phyloP scores from a whole-genome alignment of 768 basidiomycete species.

The Lactarius vividus region DNA sequence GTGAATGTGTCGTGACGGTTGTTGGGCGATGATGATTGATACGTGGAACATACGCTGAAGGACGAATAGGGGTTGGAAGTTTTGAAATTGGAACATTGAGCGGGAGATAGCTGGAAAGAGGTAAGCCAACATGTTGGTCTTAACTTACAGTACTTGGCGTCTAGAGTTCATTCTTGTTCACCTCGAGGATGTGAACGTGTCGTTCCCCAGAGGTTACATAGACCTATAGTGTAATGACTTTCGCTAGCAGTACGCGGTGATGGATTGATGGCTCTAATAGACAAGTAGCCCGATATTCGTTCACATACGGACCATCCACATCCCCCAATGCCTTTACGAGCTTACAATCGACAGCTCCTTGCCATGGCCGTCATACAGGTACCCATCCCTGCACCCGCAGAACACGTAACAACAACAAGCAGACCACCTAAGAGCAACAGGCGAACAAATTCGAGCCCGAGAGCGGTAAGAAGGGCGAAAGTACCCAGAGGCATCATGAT shows the following conservation, averaged over 20 bases:
- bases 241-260: slow-evolving; percentile 63
- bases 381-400: background rate
- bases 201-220: slow-evolving; percentile 72
- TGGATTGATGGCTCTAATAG: too few relatives aligned
- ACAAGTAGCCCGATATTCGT: too few relatives aligned
- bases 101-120: too few relatives aligned
- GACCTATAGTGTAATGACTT: slow-evolving; percentile 38
- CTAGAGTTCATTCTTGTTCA: slow-evolving; percentile 39
- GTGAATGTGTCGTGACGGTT: slow-evolving; percentile 65
- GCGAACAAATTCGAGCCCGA: background rate
- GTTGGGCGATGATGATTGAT: slow-evolving; percentile 67
- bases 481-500: background rate
- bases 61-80: slow-evolving; percentile 39
- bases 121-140: background rate
- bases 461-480: background rate
- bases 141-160: background rate
- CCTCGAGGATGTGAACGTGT: slow-evolving; percentile 54
- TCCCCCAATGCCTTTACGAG: too few relatives aligned
- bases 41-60: slow-evolving; percentile 59
- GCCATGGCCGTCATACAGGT: background rate
- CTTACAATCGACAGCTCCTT: background rate
- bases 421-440: slow-evolving; percentile 10
- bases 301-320: too few relatives aligned
- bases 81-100: background rate
- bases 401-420: background rate